phyloP scores from a whole-genome alignment of 2,329 filamentous ascomycete species.

The Aspergillus carbonarius region DNA sequence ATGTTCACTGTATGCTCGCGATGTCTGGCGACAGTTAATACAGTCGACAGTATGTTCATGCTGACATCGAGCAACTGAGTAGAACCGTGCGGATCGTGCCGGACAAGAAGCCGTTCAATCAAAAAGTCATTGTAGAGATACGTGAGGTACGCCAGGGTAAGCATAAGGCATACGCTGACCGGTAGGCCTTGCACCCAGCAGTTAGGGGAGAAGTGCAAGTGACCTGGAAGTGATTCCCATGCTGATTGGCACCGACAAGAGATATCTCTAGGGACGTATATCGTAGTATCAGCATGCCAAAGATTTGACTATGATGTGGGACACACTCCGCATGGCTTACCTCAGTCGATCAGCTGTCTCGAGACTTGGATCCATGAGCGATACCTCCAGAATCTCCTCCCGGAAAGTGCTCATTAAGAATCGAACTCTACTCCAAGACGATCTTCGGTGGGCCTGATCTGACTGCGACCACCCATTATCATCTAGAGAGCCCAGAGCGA shows the following conservation, averaged over 20 bases:
- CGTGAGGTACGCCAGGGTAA: constrained; percentile 24
- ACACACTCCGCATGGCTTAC: constrained; percentile 4
- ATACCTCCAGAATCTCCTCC: constrained; percentile 29
- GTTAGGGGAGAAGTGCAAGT: constrained; percentile 21
- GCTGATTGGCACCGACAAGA: constrained; percentile 21
- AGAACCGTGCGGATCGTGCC: constrained; percentile 21
- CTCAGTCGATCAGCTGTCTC: constrained; percentile 17
- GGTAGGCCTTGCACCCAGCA: constrained; percentile 22
- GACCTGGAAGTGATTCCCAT: constrained; percentile 23
- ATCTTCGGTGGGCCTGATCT: constrained; percentile 12
- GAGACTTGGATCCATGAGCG: constrained; percentile 16
- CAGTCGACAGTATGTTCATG: constrained; percentile 24
- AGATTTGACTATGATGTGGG: neutral
- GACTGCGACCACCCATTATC: constrained; percentile 21
- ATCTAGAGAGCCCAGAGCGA: constrained; percentile 14
- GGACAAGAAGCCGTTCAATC: constrained; percentile 27
- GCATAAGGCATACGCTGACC: constrained; percentile 32
- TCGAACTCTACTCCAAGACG: constrained; percentile 26
- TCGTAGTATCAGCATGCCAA: neutral
- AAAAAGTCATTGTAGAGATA: constrained; percentile 32
- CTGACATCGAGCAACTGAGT: constrained; percentile 22
- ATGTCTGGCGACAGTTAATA: constrained; percentile 22
- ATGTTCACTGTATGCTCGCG: constrained; percentile 25
- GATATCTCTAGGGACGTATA: constrained; percentile 18
- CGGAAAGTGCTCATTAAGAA: constrained; percentile 27